Percentiles rank a stretch among this genome's conserved stretches.
Conservation (phyloP, 1,139 yeast genomes). For the Pichia sp. region DNA sequence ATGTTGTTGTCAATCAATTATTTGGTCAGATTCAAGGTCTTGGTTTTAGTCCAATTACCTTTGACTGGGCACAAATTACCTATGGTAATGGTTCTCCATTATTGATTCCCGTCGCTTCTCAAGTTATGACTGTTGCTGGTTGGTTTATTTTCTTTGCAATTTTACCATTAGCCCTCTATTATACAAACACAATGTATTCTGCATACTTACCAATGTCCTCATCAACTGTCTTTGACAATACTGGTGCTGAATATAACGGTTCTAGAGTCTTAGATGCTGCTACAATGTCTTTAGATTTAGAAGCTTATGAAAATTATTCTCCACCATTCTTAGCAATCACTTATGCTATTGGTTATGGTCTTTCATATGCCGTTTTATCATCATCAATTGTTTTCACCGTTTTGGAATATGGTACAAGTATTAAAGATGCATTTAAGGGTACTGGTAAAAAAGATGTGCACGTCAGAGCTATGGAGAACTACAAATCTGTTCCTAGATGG, state of each 20-base stretch:
- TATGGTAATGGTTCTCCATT: conserved; percentile 59
- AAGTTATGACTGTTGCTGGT: conserved; percentile 45
- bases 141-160: conserved; percentile 45
- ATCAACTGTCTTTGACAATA: conserved; percentile 2
- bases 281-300: conserved; percentile 4
- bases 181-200: conserved; percentile 47
- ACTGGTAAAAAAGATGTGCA: conserved; percentile 46
- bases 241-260: conserved; percentile 1
- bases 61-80: conserved; percentile 51
- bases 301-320: conserved; percentile 3
- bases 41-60: conserved; percentile 60
- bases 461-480: conserved; percentile 57
- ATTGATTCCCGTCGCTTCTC: conserved; percentile 61
- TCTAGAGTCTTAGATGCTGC: conserved; percentile 1
- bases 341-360: conserved; percentile 5
- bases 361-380: conserved; percentile 5
- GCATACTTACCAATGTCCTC: conserved; percentile 48
- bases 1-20: conserved; percentile 56
- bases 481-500: conserved; percentile 64
- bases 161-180: conserved; percentile 46
- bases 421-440: not conserved
- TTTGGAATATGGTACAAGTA: not conserved
- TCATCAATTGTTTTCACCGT: conserved; percentile 4
- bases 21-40: conserved; percentile 49
- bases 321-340: conserved; percentile 5